Evolutionary conservation across 225 moss, liverwort and hornwort genomes (phyloP), one percentile per base, ranked within the genome.

Genomic region (Neckera pumila): DNA sequence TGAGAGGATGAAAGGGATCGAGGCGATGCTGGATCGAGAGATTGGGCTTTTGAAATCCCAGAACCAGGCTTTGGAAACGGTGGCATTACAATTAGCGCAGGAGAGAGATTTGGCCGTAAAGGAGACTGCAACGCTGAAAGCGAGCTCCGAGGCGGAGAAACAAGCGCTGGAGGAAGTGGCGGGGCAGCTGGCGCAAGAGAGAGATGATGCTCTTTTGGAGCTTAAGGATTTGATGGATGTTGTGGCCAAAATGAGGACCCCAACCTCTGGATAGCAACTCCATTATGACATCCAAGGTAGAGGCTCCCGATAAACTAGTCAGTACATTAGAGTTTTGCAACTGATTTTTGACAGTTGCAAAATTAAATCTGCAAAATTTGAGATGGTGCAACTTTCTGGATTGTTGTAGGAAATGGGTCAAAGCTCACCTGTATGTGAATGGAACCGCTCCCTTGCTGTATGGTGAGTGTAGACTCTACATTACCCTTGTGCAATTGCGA

Each of bases 41-140:
- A 90, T 98, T 54, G 91, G 93, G 60, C 90, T 89, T 38, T 91
- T 98, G 9, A 95, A 95, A 80, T 86, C 91, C 81, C 95, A 98
- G 85, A 98, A 97, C 84, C 90, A 94, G 79, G 98, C 98, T 3
- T 88, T 98, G 34, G 98, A 98, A 89, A 97, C 96, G 5, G 97
- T 98, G 47, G 92, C 98, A 25, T 88, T 97, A 88, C 98, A 97
- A 61, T 84, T 98, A 25, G 98, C 96, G 65, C 92, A 95, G 62
- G 97, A 97, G 81, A 93, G 96, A 58, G 90, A 97, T 67, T 57
- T 91, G 78, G 97, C 96, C 72, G 34, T 95, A 31, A 85, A 91
- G 84, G 95, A 95, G 88, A 95, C 95, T 6, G 67, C 63, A 28
- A 89, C 74, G 26, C 64, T 93, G 36, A 89, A 87, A 81, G 84